These are phyloP conservation scores for sorghum (Sorghum bicolor) DNA, from an alignment of 176 grass and related monocot species.

Conservation along the genomic window DNA sequence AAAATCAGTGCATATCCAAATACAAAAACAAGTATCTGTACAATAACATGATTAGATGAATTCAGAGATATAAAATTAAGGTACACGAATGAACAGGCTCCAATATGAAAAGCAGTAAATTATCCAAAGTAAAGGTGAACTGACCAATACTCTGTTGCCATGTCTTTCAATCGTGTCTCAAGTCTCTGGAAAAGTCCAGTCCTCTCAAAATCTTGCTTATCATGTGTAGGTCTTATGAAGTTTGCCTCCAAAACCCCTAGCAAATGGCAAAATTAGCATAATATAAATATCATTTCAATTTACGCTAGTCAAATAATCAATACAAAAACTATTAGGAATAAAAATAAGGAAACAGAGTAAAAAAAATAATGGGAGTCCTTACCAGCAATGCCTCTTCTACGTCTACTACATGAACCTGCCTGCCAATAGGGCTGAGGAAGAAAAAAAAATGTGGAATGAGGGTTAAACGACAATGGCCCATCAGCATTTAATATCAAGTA, in stretches of 20 bases:
- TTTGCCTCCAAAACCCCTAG: conserved; percentile 59
- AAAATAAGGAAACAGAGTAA: not conserved
- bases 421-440: conserved; percentile 50
- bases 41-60: not conserved
- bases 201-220: conserved; percentile 72
- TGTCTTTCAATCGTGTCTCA: conserved; percentile 50
- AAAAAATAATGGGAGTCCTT: conserved; percentile 21
- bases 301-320: not conserved
- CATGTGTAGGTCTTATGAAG: conserved; percentile 58
- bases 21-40: not conserved
- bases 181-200: conserved; percentile 48
- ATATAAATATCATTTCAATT: not conserved
- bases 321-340: not conserved
- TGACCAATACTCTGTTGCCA: conserved; percentile 53
- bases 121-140: not conserved
- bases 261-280: conserved; percentile 9
- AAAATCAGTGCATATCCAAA: not conserved
- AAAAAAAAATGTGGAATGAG: not conserved
- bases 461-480: conserved; percentile 4
- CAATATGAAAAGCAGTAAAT: not conserved
- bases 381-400: conserved; percentile 47
- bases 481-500: not conserved
- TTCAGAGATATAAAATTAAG: not conserved
- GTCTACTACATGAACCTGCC: not conserved
- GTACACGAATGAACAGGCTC: not conserved